Evolutionary conservation across 257 asterid genomes (phyloP).

Genomic region (Phtheirospermum japonicum): DNA sequence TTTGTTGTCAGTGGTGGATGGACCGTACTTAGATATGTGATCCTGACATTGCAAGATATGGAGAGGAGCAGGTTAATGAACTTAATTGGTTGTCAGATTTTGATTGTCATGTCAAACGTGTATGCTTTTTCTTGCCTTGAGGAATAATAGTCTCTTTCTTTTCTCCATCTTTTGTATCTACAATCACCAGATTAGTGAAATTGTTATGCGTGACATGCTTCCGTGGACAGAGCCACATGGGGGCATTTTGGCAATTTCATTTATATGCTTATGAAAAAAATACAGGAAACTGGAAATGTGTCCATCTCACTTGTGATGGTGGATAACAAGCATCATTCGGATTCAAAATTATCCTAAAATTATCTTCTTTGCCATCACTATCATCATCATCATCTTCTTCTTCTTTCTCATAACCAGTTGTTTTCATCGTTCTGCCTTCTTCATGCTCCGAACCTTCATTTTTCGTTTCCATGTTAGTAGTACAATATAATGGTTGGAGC

Average conservation of each 20-base stretch:
- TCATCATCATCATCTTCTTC: neutral
- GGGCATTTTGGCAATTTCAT: too few relatives aligned
- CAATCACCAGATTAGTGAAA: neutral
- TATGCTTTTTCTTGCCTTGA: neutral
- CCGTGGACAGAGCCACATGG: neutral
- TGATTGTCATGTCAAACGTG: too few relatives aligned
- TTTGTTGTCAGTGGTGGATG: too few relatives aligned
- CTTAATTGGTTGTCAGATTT: too few relatives aligned
- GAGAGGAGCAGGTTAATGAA: too few relatives aligned
- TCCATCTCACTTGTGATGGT: constrained; percentile 13
- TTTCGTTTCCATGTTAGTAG: neutral
- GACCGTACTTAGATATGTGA: too few relatives aligned
- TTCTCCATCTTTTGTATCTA: neutral
- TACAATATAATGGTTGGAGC: constrained; percentile 2
- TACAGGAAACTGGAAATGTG: neutral
- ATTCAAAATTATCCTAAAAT: constrained; percentile 1
- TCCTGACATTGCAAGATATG: too few relatives aligned
- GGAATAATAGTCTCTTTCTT: neutral
- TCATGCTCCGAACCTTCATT: constrained; percentile 8
- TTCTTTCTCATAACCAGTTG: neutral
- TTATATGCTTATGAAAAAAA: constrained; percentile 8
- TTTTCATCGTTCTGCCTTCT: neutral
- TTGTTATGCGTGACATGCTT: neutral
- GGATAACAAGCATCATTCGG: constrained; percentile 14
- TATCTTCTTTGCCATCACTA: neutral